These are phyloP conservation scores for Exophiala lecanii-corni DNA, from an alignment of 2,329 filamentous ascomycete species.

Conservation along the genomic window DNA sequence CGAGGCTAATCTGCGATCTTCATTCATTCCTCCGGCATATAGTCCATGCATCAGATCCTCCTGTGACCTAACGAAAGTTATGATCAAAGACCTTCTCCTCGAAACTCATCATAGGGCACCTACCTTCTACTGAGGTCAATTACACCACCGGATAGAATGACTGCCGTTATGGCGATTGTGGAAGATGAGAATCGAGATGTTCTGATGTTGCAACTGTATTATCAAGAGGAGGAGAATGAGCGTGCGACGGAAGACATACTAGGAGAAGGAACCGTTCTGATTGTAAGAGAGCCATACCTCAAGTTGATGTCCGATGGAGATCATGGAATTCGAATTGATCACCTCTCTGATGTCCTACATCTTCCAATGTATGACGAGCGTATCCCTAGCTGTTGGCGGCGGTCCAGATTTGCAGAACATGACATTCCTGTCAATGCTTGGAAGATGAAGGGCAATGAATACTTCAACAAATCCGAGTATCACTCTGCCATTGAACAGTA, in stretches of 20 bases:
- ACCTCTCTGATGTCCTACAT: slow-evolving; percentile 46
- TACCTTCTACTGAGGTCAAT: slow-evolving; percentile 34
- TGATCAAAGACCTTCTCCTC: slow-evolving; percentile 32
- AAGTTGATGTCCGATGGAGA: slow-evolving; percentile 37
- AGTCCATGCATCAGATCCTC: not conserved
- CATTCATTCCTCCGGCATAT: slow-evolving; percentile 1
- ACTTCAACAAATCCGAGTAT: slow-evolving; percentile 12
- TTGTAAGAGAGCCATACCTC: slow-evolving; percentile 55
- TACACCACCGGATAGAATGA: slow-evolving; percentile 29
- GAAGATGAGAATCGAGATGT: not conserved
- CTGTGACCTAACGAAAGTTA: slow-evolving; percentile 26
- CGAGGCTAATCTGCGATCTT: not conserved
- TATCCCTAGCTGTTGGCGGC: slow-evolving; percentile 39
- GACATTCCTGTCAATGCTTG: not conserved
- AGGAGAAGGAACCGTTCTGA: slow-evolving; percentile 31
- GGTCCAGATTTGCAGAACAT: not conserved
- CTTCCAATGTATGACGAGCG: slow-evolving; percentile 35
- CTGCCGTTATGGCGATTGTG: not conserved
- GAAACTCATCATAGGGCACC: slow-evolving; percentile 39
- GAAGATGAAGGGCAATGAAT: slow-evolving; percentile 33
- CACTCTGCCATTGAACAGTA: slow-evolving; percentile 30
- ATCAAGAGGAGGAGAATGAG: slow-evolving; percentile 38
- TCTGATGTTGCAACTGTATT: slow-evolving; percentile 38
- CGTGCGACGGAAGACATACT: slow-evolving; percentile 35
- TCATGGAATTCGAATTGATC: slow-evolving; percentile 49